These are phyloP conservation scores for Metschnikowia orientalis DNA, from an alignment of 805 yeast genomes.

Conservation along the genomic window DNA sequence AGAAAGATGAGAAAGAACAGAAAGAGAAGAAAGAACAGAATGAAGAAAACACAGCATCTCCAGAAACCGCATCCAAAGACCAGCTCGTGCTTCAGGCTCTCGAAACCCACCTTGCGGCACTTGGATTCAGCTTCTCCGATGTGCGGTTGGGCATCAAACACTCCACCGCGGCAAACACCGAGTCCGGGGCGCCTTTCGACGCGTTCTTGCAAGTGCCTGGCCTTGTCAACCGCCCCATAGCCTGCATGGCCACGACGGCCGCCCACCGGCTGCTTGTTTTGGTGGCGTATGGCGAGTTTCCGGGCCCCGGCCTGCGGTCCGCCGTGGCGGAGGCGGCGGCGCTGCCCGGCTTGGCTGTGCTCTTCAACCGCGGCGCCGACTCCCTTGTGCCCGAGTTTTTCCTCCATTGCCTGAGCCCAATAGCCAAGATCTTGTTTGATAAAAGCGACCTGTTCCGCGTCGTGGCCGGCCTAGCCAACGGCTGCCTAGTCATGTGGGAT, in stretches of 20 bases:
- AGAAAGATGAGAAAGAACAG: too few relatives aligned
- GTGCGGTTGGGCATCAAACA: slow-evolving; percentile 15
- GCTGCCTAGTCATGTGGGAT: slow-evolving; percentile 52
- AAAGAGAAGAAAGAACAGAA: neutral
- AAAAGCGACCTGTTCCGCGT: slow-evolving; percentile 34
- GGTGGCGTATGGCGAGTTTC: slow-evolving; percentile 13
- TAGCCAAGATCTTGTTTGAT: slow-evolving; percentile 40
- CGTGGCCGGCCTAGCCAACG: slow-evolving; percentile 47
- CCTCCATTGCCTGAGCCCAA: slow-evolving; percentile 37
- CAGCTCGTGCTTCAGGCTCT: slow-evolving; percentile 3
- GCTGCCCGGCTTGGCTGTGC: slow-evolving; percentile 24
- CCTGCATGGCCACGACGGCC: slow-evolving; percentile 9
- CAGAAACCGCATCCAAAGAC: neutral
- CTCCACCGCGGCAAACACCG: neutral
- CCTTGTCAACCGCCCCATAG: slow-evolving; percentile 12
- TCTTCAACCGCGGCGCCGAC: slow-evolving; percentile 30
- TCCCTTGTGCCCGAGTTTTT: slow-evolving; percentile 32
- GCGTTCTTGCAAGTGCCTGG: slow-evolving; percentile 4
- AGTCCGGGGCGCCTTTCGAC: slow-evolving; percentile 12
- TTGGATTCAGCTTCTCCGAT: slow-evolving; percentile 12
- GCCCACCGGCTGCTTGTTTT: slow-evolving; percentile 13
- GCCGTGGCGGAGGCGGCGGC: slow-evolving; percentile 4
- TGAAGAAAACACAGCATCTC: neutral
- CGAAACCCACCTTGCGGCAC: neutral
- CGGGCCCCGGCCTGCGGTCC: neutral